Evolutionary conservation across 805 yeast species (phyloP).

Genomic region (Candida easanensis): DNA sequence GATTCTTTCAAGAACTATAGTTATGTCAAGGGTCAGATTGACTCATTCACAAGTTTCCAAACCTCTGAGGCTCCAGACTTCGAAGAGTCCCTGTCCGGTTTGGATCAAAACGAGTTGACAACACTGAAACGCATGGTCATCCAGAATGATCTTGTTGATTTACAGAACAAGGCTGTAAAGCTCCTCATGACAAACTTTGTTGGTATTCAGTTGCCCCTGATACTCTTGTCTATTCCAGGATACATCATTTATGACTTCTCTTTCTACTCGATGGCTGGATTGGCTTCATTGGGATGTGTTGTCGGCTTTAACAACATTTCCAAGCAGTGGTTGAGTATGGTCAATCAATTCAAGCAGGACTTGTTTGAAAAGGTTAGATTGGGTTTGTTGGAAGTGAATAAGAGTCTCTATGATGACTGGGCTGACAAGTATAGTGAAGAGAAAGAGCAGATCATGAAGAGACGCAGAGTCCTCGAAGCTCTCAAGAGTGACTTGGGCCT

Average conservation of each 20-base stretch:
- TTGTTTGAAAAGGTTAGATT: constrained; percentile 26
- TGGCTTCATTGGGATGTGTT: constrained; percentile 30
- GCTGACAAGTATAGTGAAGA: constrained; percentile 19
- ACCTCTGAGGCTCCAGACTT: constrained; percentile 4
- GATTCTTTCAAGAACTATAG: constrained; percentile 28
- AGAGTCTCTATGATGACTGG: constrained; percentile 23
- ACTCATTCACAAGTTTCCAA: constrained; percentile 25
- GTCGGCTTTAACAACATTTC: constrained; percentile 32
- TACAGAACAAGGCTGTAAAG: constrained; percentile 28
- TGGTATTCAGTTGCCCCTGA: constrained; percentile 32
- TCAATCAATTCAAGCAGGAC: constrained; percentile 22
- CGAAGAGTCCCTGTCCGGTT: constrained; percentile 5
- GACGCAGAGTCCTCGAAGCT: constrained; percentile 13
- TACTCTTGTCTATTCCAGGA: constrained; percentile 28
- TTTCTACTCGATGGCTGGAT: constrained; percentile 30
- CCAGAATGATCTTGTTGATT: constrained; percentile 17
- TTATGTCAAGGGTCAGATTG: constrained; percentile 33
- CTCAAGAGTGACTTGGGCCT: constrained; percentile 15
- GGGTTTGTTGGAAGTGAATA: constrained; percentile 20
- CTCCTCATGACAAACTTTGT: constrained; percentile 27
- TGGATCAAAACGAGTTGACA: constrained; percentile 19
- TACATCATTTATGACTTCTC: constrained; percentile 29
- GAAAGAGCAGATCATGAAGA: constrained; percentile 13
- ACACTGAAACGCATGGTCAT: constrained; percentile 20
- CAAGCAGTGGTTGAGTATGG: constrained; percentile 28